Percentiles rank a stretch among this genome's conserved stretches.
Conservation (phyloP, 2,329 filamentous ascomycete genomes). For the Scleromitrula shiraiana region DNA sequence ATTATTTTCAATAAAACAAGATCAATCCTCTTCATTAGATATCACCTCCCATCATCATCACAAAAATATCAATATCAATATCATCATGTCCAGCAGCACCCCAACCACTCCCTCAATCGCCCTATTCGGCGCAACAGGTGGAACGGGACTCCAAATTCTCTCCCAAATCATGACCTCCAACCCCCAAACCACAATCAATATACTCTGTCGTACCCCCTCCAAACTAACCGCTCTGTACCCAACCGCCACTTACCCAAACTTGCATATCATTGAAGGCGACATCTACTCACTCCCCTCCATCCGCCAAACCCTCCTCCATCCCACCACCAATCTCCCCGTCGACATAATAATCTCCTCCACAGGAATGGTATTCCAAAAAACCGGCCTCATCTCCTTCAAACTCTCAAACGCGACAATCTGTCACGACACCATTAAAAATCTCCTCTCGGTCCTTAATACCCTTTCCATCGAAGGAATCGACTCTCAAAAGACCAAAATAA, state of each 20-base stretch:
- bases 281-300: background rate
- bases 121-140: slow-evolving; percentile 5
- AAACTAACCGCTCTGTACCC: background rate
- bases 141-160: background rate
- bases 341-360: background rate
- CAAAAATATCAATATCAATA: background rate
- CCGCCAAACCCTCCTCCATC: background rate
- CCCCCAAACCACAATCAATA: background rate
- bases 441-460: background rate
- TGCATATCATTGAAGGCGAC: background rate
- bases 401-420: too few relatives aligned
- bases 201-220: slow-evolving; percentile 1
- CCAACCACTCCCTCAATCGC: slow-evolving; percentile 1
- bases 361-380: background rate
- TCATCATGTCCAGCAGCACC: background rate
- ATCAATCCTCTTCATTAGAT: background rate
- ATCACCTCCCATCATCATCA: background rate
- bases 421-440: too few relatives aligned
- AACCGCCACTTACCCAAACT: background rate
- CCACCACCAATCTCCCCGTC: background rate
- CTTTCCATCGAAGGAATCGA: background rate
- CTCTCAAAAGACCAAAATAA: background rate
- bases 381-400: too few relatives aligned
- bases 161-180: background rate
- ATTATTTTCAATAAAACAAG: background rate